Conservation (phyloP, 768 basidiomycete genomes). For the Obba rivulosa region DNA sequence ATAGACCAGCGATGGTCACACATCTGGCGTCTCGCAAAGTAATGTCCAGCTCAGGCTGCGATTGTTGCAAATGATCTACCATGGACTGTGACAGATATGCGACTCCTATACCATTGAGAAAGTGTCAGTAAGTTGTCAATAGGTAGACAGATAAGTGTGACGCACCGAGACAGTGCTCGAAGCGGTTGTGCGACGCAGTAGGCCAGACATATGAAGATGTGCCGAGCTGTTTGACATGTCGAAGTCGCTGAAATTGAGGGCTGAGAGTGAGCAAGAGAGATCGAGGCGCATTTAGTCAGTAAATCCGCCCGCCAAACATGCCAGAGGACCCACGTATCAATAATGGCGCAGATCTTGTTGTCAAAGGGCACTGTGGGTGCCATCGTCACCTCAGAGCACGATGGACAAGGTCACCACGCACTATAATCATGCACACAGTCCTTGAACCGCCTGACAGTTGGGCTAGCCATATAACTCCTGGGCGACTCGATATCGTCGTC, state of each 20-base stretch:
- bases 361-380: conserved; percentile 25
- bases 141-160: no score
- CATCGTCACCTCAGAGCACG: background rate
- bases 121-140: no score
- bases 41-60: conserved; percentile 60
- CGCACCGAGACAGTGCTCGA: conserved; percentile 79
- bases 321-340: conserved; percentile 57
- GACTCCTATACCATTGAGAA: conserved; percentile 47
- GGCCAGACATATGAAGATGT: conserved; percentile 73
- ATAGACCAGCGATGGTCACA: conserved; percentile 75
- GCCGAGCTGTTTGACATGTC: conserved; percentile 77
- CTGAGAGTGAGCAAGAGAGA: conserved; percentile 27
- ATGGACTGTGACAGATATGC: conserved; percentile 67
- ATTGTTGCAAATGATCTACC: conserved; percentile 47
- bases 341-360: conserved; percentile 40
- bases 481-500: background rate
- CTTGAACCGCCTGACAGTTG: conserved; percentile 18
- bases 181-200: conserved; percentile 73
- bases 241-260: conserved; percentile 71
- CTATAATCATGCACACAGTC: conserved; percentile 23
- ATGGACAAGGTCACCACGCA: conserved; percentile 8
- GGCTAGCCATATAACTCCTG: background rate
- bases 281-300: background rate
- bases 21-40: conserved; percentile 70
- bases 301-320: background rate